Conservation (phyloP, 352 stramenopile species). For the Phytophthora foliorum region DNA sequence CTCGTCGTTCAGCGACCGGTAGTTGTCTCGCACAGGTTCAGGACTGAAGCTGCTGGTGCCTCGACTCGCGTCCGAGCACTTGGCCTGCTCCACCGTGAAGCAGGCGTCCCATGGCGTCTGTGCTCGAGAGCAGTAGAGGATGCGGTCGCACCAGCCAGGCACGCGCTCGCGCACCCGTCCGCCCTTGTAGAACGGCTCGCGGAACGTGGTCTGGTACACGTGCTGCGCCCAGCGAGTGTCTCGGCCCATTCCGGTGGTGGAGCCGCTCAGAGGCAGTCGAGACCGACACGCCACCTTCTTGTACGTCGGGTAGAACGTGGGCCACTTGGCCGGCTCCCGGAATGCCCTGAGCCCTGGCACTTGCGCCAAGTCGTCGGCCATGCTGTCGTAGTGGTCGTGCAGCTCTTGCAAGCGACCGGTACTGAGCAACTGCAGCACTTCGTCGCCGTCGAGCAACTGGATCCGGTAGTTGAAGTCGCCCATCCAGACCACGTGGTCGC, state of each 20-base stretch:
- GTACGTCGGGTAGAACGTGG: slow-evolving; percentile 84
- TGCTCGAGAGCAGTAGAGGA: slow-evolving; percentile 58
- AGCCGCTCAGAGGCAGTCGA: slow-evolving; percentile 39
- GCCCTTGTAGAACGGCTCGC: slow-evolving; percentile 82
- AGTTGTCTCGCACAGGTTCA: slow-evolving; percentile 55
- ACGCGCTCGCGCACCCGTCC: slow-evolving; percentile 69
- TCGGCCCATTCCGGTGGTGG: slow-evolving; percentile 24
- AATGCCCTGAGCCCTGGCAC: slow-evolving; percentile 53
- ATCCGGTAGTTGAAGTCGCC: slow-evolving; percentile 87
- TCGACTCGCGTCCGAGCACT: slow-evolving; percentile 31
- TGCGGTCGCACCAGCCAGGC: slow-evolving; percentile 78
- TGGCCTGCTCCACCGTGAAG: slow-evolving; percentile 52
- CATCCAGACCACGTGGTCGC: slow-evolving; percentile 85
- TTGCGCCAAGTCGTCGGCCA: slow-evolving; percentile 59
- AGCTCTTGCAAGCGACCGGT: slow-evolving; percentile 59
- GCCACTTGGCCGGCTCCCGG: slow-evolving; percentile 67
- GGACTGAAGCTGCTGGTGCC: slow-evolving; percentile 22
- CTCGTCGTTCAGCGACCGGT: slow-evolving; percentile 67
- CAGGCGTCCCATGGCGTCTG: slow-evolving; percentile 23
- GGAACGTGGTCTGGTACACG: slow-evolving; percentile 65
- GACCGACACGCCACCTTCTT: slow-evolving; percentile 66
- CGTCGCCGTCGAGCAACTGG: slow-evolving; percentile 52
- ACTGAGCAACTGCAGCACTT: slow-evolving; percentile 57
- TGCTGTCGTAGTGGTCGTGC: slow-evolving; percentile 76
- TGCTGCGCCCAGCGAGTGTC: slow-evolving; percentile 59